Conservation (phyloP, 1,284 basidiomycete species). For the Coriolopsis trogii region DNA sequence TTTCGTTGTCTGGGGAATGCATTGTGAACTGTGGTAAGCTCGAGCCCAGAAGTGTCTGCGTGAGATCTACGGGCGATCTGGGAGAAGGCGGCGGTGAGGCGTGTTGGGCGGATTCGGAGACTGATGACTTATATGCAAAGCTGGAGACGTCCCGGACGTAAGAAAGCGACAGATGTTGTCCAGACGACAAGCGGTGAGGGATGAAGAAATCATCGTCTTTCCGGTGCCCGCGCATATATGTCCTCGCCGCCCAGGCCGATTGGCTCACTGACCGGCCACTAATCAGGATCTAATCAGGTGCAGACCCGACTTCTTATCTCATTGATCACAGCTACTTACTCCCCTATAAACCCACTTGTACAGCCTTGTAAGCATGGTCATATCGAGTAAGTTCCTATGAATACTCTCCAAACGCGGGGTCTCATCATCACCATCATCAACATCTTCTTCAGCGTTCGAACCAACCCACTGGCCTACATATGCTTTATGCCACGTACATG, state of each 20-base stretch:
- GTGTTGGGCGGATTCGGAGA: too few species aligned
- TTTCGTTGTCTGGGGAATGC: slow-evolving; percentile 48
- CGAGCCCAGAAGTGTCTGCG: slow-evolving; percentile 9
- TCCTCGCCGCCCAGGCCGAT: slow-evolving; percentile 8
- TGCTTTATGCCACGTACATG: background rate
- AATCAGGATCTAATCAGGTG: slow-evolving; percentile 4
- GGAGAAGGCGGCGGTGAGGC: slow-evolving; percentile 6
- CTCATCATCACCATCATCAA: slow-evolving; percentile 1
- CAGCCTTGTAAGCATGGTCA: too few species aligned
- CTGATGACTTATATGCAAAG: slow-evolving; percentile 7
- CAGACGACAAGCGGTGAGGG: slow-evolving; percentile 13
- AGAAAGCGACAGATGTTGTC: slow-evolving; percentile 12
- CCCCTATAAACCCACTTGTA: too few species aligned
- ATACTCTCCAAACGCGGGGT: background rate
- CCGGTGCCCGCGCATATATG: background rate
- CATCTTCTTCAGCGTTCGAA: too few species aligned
- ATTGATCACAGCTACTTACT: background rate
- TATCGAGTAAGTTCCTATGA: too few species aligned
- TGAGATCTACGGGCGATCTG: slow-evolving; percentile 6
- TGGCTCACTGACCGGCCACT: slow-evolving; percentile 5
- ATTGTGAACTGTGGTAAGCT: too few species aligned
- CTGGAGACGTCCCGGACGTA: background rate
- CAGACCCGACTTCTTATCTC: too few species aligned
- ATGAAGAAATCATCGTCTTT: slow-evolving; percentile 1
- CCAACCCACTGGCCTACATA: too few species aligned